Evolutionary conservation across 805 yeast genomes (phyloP), one percentile per base, ranked within the genome.

Genomic region (Wickerhamiella slavikovae): DNA sequence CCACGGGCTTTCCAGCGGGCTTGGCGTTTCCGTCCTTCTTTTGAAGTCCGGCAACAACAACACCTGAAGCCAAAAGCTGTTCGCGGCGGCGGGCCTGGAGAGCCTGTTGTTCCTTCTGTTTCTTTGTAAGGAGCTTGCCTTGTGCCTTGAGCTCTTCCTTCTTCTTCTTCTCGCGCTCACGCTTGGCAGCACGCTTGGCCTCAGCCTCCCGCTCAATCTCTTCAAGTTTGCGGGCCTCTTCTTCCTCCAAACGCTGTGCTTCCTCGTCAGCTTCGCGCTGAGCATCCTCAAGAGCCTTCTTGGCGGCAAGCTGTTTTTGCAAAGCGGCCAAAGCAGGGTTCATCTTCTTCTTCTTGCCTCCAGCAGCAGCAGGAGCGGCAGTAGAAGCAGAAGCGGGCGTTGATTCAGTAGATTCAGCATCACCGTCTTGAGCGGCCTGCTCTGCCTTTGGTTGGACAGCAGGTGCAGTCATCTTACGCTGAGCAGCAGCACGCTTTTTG

Each of bases 91-190:
- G 76, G 48, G 85, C 95, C 45, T 72, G 67, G 24, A 71, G 54
- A 31, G 71, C 78, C 58, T 78, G 77, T 51, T 82, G 93, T 54
- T 82, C 93, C 56, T 77, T 80, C 62, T 89, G 98, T 50, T 83
- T 85, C 60, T 79, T 89, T 35, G 94, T 77, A 48, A 89, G 58
- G 32, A 73, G 70, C 50, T 89, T 89, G 47, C 99, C 99, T 56
- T 85, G 95, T 21, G 94, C 89, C 57, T 78, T 79, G 51, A 89
- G 68, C 57, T 79, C 85, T 45, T 89, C 98, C 41, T 68, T 74
- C 62, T 76, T 82, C 35, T 66, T 64, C 55, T 66, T 75, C 46
- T 85, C 95, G 50, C 69, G 77, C 54, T 89, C 98, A 45, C 71
- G 79, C 66, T 77, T 85, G 32, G 55, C 55, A n/a, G 42, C 40